A percentile compares a stretch with the other conserved stretches of the same genome.
These are phyloP conservation scores for Arabidopsis hybrid DNA, from an alignment of 441 rosid genomes.

Conservation along the genomic window DNA sequence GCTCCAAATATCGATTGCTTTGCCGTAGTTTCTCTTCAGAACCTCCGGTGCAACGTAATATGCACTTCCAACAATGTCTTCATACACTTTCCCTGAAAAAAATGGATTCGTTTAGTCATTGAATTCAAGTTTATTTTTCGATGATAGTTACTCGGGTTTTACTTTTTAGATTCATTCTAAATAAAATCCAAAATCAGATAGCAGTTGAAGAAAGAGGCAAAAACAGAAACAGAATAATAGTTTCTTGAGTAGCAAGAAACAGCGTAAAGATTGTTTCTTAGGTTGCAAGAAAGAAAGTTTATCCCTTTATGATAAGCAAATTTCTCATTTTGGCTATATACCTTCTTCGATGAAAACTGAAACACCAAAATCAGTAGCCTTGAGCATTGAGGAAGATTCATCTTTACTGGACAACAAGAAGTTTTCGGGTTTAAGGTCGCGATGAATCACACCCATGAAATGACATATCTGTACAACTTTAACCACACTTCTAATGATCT, in stretches of 20 bases:
- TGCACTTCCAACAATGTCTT: conserved; percentile 88
- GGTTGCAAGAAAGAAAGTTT: background rate
- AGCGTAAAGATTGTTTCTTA: background rate
- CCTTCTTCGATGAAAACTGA: conserved; percentile 97
- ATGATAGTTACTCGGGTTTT: background rate
- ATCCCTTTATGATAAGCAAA: no score
- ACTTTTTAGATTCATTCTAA: background rate
- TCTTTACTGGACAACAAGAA: conserved; percentile 77
- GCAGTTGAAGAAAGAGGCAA: background rate
- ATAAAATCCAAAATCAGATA: background rate
- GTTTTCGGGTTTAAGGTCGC: conserved; percentile 96
- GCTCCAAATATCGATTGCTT: conserved; percentile 93
- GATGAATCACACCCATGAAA: conserved; percentile 94
- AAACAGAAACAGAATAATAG: background rate
- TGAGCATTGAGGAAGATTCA: conserved; percentile 67
- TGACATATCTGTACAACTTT: conserved; percentile 92
- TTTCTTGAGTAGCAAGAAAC: conserved; percentile 6
- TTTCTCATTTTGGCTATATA: conserved; percentile 27
- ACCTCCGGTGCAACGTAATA: conserved; percentile 97
- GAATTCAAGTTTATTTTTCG: background rate
- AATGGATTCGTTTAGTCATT: background rate
- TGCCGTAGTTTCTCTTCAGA: conserved; percentile 75
- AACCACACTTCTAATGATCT: conserved; percentile 66
- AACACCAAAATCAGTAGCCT: conserved; percentile 92
- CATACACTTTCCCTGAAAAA: conserved; percentile 67